These are phyloP conservation scores for Penicillium robsamsonii DNA, from an alignment of 495 filamentous ascomycete species.

Conservation along the genomic window DNA sequence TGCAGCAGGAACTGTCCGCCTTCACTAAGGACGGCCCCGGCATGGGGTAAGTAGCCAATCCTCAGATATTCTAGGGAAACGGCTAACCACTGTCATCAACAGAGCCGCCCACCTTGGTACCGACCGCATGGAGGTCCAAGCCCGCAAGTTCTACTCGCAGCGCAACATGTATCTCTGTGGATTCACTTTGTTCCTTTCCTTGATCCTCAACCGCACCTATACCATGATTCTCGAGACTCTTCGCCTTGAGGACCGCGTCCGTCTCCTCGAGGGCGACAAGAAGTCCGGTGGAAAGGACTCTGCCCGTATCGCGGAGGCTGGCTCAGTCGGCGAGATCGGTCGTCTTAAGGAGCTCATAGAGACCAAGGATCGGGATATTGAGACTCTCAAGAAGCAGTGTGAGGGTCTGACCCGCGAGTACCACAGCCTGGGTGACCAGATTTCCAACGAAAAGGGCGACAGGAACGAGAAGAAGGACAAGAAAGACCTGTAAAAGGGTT, in stretches of 20 bases:
- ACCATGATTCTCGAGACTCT: slow-evolving; percentile 93
- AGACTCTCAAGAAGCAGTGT: slow-evolving; percentile 81
- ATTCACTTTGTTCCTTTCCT: slow-evolving; percentile 96
- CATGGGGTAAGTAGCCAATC: slow-evolving; percentile 37
- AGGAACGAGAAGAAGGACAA: slow-evolving; percentile 66
- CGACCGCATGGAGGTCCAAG: slow-evolving; percentile 96
- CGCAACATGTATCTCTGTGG: slow-evolving; percentile 99
- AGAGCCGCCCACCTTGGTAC: slow-evolving; percentile 72
- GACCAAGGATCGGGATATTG: slow-evolving; percentile 69
- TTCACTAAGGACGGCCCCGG: slow-evolving; percentile 50
- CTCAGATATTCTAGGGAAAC: background rate
- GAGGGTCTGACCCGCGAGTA: slow-evolving; percentile 78
- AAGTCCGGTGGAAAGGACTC: slow-evolving; percentile 69
- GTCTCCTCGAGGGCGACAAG: slow-evolving; percentile 77
- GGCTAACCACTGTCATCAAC: slow-evolving; percentile 24
- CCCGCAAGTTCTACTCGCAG: slow-evolving; percentile 99
- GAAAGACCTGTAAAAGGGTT: slow-evolving; percentile 61
- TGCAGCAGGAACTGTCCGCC: slow-evolving; percentile 79
- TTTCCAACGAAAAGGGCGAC: slow-evolving; percentile 55
- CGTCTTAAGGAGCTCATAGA: slow-evolving; percentile 67
- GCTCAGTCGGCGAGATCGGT: slow-evolving; percentile 72
- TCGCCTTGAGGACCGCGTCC: slow-evolving; percentile 89
- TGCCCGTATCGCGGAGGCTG: slow-evolving; percentile 59
- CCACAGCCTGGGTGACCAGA: slow-evolving; percentile 73
- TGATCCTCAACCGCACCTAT: slow-evolving; percentile 99